Percentiles rank a stretch among this genome's conserved stretches.
phyloP scores from a whole-genome alignment of 1,139 yeast species.

The Tardiomyces blankii region DNA sequence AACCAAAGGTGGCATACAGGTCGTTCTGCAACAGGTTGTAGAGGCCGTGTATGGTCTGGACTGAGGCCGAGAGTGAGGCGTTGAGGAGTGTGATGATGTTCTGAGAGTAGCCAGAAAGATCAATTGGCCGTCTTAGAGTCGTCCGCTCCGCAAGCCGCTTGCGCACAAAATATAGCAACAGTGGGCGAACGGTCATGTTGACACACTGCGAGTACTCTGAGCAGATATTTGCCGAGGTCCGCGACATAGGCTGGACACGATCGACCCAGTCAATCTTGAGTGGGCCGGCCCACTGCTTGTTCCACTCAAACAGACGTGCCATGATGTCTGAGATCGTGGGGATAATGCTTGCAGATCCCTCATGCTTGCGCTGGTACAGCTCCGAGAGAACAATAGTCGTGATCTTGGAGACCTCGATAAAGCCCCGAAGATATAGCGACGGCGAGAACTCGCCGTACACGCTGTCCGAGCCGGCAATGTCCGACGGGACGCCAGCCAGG shows the following conservation, averaged over 20 bases:
- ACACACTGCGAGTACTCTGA: conserved; percentile 82
- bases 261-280: conserved; percentile 7
- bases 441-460: conserved; percentile 69
- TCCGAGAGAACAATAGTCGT: conserved; percentile 65
- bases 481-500: conserved; percentile 64
- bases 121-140: conserved; percentile 34
- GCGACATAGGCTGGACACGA: conserved; percentile 31
- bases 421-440: conserved; percentile 67
- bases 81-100: conserved; percentile 59
- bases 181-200: conserved; percentile 71
- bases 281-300: conserved; percentile 5
- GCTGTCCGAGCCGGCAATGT: conserved; percentile 22
- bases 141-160: conserved; percentile 37
- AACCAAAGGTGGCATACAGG: conserved; percentile 76
- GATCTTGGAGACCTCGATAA: conserved; percentile 72
- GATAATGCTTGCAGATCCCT: conserved; percentile 43
- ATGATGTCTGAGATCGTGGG: conserved; percentile 68
- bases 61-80: conserved; percentile 77
- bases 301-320: conserved; percentile 61
- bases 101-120: conserved; percentile 56
- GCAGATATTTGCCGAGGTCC: conserved; percentile 67
- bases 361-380: conserved; percentile 58
- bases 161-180: conserved; percentile 69
- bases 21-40: conserved; percentile 66
- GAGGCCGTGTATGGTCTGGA: conserved; percentile 61